phyloP scores from a whole-genome alignment of 2,329 filamentous ascomycete species.

The Plenodomus tracheiphilus region DNA sequence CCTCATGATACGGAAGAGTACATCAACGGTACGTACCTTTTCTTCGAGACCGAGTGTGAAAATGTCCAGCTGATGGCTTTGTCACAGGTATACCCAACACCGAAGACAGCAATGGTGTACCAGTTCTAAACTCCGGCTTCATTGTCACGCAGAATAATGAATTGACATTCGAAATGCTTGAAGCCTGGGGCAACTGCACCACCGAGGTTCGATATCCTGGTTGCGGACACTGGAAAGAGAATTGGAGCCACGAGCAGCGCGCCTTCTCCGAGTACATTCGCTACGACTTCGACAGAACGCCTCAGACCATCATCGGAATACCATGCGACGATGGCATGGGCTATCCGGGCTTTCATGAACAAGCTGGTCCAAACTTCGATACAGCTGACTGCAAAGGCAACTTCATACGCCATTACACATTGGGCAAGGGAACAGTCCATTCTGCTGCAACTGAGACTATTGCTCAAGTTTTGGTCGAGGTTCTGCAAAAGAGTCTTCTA shows the following conservation, averaged over 20 bases:
- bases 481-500: conserved; percentile 1
- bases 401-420: conserved; percentile 25
- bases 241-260: conserved; percentile 32
- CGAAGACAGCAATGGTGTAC: conserved; percentile 37
- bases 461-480: conserved; percentile 2
- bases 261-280: conserved; percentile 34
- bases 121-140: conserved; percentile 44
- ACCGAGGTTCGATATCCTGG: conserved; percentile 19
- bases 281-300: conserved; percentile 24
- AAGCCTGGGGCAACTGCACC: conserved; percentile 30
- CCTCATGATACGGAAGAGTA: conserved; percentile 33
- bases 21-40: background rate
- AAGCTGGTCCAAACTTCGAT: conserved; percentile 5
- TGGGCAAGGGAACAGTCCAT: conserved; percentile 2
- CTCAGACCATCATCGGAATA: conserved; percentile 22
- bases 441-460: background rate
- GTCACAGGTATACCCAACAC: conserved; percentile 14
- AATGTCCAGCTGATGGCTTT: background rate
- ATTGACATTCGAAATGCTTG: conserved; percentile 24
- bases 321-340: conserved; percentile 36
- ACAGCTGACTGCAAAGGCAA: conserved; percentile 19
- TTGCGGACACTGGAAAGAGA: conserved; percentile 25
- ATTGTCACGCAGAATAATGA: conserved; percentile 37
- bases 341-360: conserved; percentile 17
- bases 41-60: background rate